Percentiles rank a stretch among this genome's conserved stretches.
These are phyloP conservation scores for Biscogniauxia sp. DNA, from an alignment of 2,329 filamentous ascomycete species.

Conservation along the genomic window DNA sequence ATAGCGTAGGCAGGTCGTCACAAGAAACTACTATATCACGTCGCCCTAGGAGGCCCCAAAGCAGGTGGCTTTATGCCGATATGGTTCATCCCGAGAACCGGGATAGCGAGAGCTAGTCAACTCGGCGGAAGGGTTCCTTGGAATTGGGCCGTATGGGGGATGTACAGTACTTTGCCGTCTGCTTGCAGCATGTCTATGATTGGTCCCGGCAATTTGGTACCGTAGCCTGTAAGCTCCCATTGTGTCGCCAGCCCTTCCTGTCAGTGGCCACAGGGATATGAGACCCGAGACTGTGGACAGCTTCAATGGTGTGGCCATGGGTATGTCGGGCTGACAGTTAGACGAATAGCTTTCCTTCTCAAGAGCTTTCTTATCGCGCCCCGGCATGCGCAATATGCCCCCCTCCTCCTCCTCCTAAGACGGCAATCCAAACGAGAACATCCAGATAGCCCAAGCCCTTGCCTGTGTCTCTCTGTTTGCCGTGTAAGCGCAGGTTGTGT, in stretches of 20 bases:
- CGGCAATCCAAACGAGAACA: too few relatives aligned
- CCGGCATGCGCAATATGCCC: neutral
- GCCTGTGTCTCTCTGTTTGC: neutral
- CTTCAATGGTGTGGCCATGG: slow-evolving; percentile 3
- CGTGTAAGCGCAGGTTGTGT: neutral
- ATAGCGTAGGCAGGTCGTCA: neutral
- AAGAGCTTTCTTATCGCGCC: neutral
- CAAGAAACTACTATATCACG: neutral
- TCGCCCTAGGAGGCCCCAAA: neutral
- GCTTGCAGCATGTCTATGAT: neutral
- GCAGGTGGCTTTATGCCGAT: neutral
- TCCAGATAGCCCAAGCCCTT: too few relatives aligned
- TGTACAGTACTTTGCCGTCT: neutral
- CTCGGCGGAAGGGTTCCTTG: neutral
- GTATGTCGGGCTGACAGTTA: slow-evolving; percentile 1
- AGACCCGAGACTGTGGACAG: neutral
- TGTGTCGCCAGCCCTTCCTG: neutral
- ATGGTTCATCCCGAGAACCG: neutral
- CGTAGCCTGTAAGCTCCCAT: neutral
- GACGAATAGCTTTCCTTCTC: neutral
- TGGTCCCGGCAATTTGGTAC: slow-evolving; percentile 7
- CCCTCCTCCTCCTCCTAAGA: too few relatives aligned
- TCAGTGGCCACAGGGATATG: neutral
- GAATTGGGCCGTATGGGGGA: neutral
- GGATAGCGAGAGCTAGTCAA: neutral